Base-by-base conservation (phyloP, 305 asterid genomes). In the Euphrasia arctica region DNA sequence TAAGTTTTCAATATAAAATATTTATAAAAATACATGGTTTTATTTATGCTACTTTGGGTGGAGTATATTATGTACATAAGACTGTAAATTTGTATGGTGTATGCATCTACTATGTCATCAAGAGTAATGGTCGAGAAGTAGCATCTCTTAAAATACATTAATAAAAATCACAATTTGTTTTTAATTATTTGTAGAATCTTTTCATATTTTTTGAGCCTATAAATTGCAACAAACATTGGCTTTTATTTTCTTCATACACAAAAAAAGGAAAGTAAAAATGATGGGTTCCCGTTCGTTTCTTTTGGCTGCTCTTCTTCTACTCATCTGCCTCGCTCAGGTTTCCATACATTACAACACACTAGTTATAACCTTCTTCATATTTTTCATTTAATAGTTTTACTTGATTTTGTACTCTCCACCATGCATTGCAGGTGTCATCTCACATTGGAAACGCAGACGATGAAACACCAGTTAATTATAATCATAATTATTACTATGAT, bases 361-460 rank as follows among this genome's bases (percentile, higher is more conserved):
- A 47, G 3, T 47, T 11, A 11, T 13, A 3, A 48, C 14, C n/a
- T 10, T 10, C n/a, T 12, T 47, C 4, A 1, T 31, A 9, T 15
- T 52, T 52, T 52, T 51, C 6, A 10, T 14, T 2, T 52, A 12
- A 64, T 12, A 9, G 27, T 12, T 68, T 61, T 61, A 10, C 52
- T 60, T 45, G 34, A 29, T 6, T 5, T 3, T 3, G 15, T 27
- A 36, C 10, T 54, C 5, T 6, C 22, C 55, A 52, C 25, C 42
- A 52, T 65, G 28, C 27, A 50, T 62, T 62, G 70, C 77, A 83
- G 90, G 86, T 79, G 0, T 83, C 87, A 15, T 79, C 85, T 60
- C 83, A 77, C 77, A 67, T 61, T 36, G 80, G 76, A 69, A 28
- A 54, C 69, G 84, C 64, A 65, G 76, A 76, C 25, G 76, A 77